Evolutionary conservation across 768 basidiomycete species (phyloP).

Genomic region (Tephrocybe sp.): DNA sequence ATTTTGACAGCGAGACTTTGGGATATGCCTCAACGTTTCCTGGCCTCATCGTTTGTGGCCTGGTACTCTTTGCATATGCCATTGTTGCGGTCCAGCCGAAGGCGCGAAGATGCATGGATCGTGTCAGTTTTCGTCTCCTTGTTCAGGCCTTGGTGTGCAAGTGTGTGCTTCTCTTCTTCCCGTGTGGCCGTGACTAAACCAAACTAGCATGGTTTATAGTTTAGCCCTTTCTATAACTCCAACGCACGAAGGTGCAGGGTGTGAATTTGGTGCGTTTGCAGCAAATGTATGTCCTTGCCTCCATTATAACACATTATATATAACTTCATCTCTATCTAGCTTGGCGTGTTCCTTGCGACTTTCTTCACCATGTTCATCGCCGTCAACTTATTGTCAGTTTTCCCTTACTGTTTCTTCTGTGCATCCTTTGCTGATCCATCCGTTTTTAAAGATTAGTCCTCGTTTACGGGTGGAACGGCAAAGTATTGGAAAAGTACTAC

Average conservation of each 20-base stretch:
- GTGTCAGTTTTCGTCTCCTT: constrained; percentile 16
- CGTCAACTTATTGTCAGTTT: constrained; percentile 23
- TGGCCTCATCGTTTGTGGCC: constrained; percentile 10
- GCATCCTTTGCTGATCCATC: neutral
- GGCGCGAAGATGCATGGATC: constrained; percentile 10
- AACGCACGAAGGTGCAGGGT: constrained; percentile 13
- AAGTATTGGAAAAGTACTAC: constrained; percentile 28
- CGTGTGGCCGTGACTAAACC: no score
- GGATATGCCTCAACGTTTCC: constrained; percentile 10
- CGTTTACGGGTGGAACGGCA: constrained; percentile 24
- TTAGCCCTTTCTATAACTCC: constrained; percentile 14
- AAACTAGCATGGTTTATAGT: constrained; percentile 21
- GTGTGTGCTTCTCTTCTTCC: constrained; percentile 4
- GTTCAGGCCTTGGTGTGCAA: constrained; percentile 8
- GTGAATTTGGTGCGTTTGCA: constrained; percentile 21
- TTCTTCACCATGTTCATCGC: constrained; percentile 26
- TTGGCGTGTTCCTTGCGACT: constrained; percentile 16
- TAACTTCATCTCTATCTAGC: neutral
- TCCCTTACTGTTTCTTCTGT: neutral
- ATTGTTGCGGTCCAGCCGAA: neutral
- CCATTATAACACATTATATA: neutral
- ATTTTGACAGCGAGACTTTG: constrained; percentile 5
- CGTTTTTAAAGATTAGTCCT: constrained; percentile 24
- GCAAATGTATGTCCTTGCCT: constrained; percentile 17
- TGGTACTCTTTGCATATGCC: constrained; percentile 13